Evolutionary conservation across 202 grass and related monocot genomes (phyloP).

Genomic region (Saccharum hybrid): DNA sequence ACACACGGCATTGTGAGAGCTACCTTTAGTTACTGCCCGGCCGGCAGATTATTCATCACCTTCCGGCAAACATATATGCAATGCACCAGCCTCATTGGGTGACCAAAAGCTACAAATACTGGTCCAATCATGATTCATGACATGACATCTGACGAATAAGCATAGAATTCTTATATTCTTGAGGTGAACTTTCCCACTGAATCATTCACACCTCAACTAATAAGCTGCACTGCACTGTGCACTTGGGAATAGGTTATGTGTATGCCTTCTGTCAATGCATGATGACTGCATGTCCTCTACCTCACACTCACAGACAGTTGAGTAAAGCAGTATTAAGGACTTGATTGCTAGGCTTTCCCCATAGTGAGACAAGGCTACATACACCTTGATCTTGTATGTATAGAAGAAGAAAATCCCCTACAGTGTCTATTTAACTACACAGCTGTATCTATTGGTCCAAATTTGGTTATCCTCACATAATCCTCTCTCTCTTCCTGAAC

Average conservation of each 20-base stretch:
- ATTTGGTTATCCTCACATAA: conserved; percentile 5
- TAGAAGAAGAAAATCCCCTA: conserved; percentile 12
- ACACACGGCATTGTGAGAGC: neutral
- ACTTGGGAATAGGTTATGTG: neutral
- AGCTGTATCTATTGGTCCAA: conserved; percentile 1
- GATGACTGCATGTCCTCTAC: neutral
- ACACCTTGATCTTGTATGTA: conserved; percentile 1
- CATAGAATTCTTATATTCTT: neutral
- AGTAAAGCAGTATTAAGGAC: conserved; percentile 14
- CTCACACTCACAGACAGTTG: neutral
- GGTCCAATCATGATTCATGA: conserved; percentile 18
- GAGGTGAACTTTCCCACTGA: neutral
- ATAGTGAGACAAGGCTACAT: conserved; percentile 34
- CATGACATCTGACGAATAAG: conserved; percentile 24
- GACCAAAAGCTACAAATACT: neutral
- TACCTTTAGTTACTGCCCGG: neutral
- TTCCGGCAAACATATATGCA: neutral
- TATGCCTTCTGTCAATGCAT: conserved; percentile 11
- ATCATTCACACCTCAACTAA: neutral
- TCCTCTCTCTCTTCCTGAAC: neutral
- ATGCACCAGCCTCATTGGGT: neutral
- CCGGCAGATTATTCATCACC: neutral
- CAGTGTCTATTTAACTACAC: neutral
- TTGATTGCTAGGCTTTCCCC: conserved; percentile 1
- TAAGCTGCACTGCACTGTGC: neutral